These are phyloP conservation scores for Melanogaster broomeanus DNA, from an alignment of 768 basidiomycete genomes.

Conservation along the genomic window DNA sequence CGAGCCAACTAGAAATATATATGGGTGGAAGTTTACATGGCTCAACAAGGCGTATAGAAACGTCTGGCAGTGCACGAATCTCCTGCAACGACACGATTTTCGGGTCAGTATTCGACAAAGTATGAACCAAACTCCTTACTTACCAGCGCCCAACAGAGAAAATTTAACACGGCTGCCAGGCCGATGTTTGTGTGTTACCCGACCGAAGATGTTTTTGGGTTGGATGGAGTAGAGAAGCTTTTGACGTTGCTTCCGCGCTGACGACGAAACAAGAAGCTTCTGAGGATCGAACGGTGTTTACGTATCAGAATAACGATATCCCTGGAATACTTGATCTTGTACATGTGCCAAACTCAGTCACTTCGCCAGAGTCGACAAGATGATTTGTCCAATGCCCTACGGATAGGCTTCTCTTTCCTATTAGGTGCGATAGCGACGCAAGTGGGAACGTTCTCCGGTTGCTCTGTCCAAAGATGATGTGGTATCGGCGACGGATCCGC, in stretches of 20 bases:
- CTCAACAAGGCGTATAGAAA: slow-evolving; percentile 45
- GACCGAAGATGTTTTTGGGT: slow-evolving; percentile 43
- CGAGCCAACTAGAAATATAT: slow-evolving; percentile 43
- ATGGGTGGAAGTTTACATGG: slow-evolving; percentile 48
- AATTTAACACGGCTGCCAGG: slow-evolving; percentile 44
- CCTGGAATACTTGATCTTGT: too few relatives aligned
- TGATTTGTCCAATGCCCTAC: slow-evolving; percentile 43
- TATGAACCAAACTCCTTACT: neutral
- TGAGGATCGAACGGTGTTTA: neutral
- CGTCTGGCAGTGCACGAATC: slow-evolving; percentile 40
- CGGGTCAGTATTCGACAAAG: slow-evolving; percentile 32
- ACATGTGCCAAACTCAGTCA: slow-evolving; percentile 4
- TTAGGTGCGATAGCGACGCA: slow-evolving; percentile 48
- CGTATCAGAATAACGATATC: neutral
- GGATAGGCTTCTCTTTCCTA: slow-evolving; percentile 36
- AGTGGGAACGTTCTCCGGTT: slow-evolving; percentile 43
- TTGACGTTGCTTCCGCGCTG: slow-evolving; percentile 37
- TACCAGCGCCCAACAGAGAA: slow-evolving; percentile 31
- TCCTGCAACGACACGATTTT: slow-evolving; percentile 45
- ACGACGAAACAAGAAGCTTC: neutral
- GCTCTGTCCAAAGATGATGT: slow-evolving; percentile 45
- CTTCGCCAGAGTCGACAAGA: slow-evolving; percentile 40
- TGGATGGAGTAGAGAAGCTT: slow-evolving; percentile 46
- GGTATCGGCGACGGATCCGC: slow-evolving; percentile 28
- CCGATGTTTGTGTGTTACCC: slow-evolving; percentile 56